These are phyloP conservation scores for Kurtzmaniella quercitrusa DNA, from an alignment of 1,139 yeast genomes.

Conservation along the genomic window DNA sequence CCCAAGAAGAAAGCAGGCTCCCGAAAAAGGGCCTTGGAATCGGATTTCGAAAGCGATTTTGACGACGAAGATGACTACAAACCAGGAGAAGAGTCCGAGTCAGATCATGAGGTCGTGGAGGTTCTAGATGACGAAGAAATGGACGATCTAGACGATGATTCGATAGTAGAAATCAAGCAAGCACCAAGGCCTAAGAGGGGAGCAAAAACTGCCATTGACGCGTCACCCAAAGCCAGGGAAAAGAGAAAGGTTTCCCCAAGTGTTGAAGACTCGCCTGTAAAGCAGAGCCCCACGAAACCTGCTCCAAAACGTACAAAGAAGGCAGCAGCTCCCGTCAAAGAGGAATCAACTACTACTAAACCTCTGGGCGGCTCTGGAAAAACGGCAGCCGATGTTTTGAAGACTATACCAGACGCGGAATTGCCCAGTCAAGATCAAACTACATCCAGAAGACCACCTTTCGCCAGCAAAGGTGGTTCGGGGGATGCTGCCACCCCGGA, in stretches of 20 bases:
- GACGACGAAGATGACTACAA: slow-evolving; percentile 14
- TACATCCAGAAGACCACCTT: slow-evolving; percentile 9
- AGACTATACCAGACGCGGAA: slow-evolving; percentile 64
- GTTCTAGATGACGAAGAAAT: slow-evolving; percentile 11
- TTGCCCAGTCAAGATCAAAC: slow-evolving; percentile 47
- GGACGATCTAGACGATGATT: slow-evolving; percentile 4
- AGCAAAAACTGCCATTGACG: background rate
- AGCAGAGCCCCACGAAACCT: slow-evolving; percentile 3
- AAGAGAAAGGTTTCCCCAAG: slow-evolving; percentile 7
- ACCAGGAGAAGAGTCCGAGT: slow-evolving; percentile 12
- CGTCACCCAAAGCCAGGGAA: slow-evolving; percentile 3
- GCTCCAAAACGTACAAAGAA: slow-evolving; percentile 5
- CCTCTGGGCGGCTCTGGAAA: background rate
- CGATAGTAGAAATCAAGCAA: slow-evolving; percentile 1
- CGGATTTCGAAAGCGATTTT: slow-evolving; percentile 17
- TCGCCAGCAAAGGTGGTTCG: slow-evolving; percentile 32
- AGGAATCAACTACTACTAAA: slow-evolving; percentile 4
- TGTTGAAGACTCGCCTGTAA: slow-evolving; percentile 9
- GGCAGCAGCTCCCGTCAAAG: slow-evolving; percentile 8
- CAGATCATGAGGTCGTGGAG: slow-evolving; percentile 15
- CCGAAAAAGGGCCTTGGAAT: background rate
- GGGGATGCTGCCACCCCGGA: slow-evolving; percentile 22
- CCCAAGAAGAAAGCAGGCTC: background rate
- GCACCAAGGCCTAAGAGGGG: background rate
- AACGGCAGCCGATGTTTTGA: slow-evolving; percentile 37